Evolutionary conservation across 257 asterid genomes (phyloP).

Genomic region (Fraxinus anomala): DNA sequence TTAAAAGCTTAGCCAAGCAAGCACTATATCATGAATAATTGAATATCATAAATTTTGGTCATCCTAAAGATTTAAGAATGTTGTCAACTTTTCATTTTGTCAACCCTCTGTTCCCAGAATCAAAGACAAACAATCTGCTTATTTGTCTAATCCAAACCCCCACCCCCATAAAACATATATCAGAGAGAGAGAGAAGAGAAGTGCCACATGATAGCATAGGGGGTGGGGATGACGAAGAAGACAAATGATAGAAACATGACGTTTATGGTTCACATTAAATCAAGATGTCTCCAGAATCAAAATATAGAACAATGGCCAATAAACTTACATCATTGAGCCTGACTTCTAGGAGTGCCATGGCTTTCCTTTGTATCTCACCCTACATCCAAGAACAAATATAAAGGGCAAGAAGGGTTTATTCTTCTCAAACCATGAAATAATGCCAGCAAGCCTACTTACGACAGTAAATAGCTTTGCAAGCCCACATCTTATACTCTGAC

Average conservation of each 20-base stretch:
- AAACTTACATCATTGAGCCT: conserved; percentile 66
- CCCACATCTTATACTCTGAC: conserved; percentile 81
- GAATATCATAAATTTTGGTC: background rate
- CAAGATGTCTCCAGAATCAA: background rate
- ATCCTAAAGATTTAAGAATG: background rate
- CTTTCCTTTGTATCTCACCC: conserved; percentile 80
- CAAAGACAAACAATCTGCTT: background rate
- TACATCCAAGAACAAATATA: conserved; percentile 34
- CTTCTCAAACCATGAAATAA: conserved; percentile 25
- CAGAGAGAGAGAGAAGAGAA: background rate
- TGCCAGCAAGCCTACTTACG: conserved; percentile 52
- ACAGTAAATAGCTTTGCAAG: conserved; percentile 71
- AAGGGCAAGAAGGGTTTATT: conserved; percentile 18
- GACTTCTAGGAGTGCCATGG: conserved; percentile 62
- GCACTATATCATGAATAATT: background rate
- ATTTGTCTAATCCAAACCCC: background rate
- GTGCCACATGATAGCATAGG: background rate
- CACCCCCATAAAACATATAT: background rate
- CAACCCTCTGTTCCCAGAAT: background rate
- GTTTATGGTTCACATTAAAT: background rate
- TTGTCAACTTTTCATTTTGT: background rate
- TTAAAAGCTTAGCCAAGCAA: too few relatives aligned
- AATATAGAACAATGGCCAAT: conserved; percentile 12
- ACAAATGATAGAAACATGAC: background rate
- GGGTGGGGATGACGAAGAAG: background rate